Percentiles rank a stretch among this genome's conserved stretches.
phyloP scores from a whole-genome alignment of 1,284 basidiomycete genomes.

The Chalciporus sp. region DNA sequence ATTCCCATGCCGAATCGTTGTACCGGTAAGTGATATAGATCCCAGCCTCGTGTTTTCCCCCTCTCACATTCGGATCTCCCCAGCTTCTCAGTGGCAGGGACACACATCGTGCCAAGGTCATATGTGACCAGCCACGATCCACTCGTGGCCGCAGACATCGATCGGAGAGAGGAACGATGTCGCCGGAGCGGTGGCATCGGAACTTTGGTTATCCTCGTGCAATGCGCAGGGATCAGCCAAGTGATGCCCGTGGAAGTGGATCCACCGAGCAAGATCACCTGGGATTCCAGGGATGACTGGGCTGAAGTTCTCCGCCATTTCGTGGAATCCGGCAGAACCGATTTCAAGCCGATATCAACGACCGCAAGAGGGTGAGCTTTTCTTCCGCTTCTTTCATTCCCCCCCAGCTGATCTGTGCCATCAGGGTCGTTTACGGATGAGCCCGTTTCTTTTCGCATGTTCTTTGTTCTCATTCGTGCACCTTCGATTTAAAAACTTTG shows the following conservation, averaged over 20 bases:
- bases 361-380: constrained; percentile 66
- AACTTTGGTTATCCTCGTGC: constrained; percentile 68
- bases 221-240: constrained; percentile 71
- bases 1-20: constrained; percentile 55
- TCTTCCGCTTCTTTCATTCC: background rate
- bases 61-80: constrained; percentile 22
- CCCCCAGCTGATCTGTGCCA: constrained; percentile 16
- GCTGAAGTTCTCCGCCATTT: constrained; percentile 64
- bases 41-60: constrained; percentile 15
- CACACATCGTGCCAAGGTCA: constrained; percentile 68
- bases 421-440: constrained; percentile 41
- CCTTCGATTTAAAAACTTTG: constrained; percentile 1
- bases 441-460: constrained; percentile 3
- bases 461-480: constrained; percentile 13
- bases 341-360: constrained; percentile 78
- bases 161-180: constrained; percentile 75
- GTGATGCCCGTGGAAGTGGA: constrained; percentile 85
- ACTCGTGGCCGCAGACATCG: constrained; percentile 71
- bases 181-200: constrained; percentile 72
- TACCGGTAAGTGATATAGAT: constrained; percentile 53
- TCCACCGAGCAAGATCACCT: constrained; percentile 67
- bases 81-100: constrained; percentile 66
- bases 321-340: constrained; percentile 69
- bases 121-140: constrained; percentile 68
- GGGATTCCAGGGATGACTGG: constrained; percentile 77